Conservation (phyloP, 306 rosid species). For the Glycyrrhiza uralensis region DNA sequence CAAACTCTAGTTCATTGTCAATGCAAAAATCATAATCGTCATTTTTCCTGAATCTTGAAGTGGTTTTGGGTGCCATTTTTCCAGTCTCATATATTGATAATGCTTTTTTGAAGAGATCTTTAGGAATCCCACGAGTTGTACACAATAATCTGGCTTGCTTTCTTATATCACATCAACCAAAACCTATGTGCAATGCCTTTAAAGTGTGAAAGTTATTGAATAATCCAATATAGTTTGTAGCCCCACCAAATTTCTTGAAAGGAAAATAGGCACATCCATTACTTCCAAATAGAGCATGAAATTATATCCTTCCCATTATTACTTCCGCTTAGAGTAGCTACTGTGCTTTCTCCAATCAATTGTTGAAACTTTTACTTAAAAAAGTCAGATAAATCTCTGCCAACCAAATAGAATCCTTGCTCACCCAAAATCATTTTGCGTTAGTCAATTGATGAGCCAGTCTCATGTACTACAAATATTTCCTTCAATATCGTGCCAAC, state of each 20-base stretch:
- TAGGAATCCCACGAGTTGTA: slow-evolving; percentile 83
- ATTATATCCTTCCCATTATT: slow-evolving; percentile 87
- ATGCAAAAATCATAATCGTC: slow-evolving; percentile 75
- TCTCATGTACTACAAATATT: slow-evolving; percentile 79
- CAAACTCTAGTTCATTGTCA: slow-evolving; percentile 91
- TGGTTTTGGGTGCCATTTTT: slow-evolving; percentile 75
- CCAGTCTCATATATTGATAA: slow-evolving; percentile 76
- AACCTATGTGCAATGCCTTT: slow-evolving; percentile 92
- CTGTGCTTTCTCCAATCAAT: slow-evolving; percentile 58
- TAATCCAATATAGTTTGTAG: slow-evolving; percentile 94
- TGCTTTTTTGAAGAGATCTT: slow-evolving; percentile 59
- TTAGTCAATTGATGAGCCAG: slow-evolving; percentile 83
- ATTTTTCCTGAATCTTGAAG: slow-evolving; percentile 78
- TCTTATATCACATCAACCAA: slow-evolving; percentile 87
- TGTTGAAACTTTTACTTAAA: slow-evolving; percentile 67
- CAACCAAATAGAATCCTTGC: slow-evolving; percentile 85
- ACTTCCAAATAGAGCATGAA: slow-evolving; percentile 77
- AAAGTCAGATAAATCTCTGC: slow-evolving; percentile 52
- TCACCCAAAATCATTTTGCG: slow-evolving; percentile 87
- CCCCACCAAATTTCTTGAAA: slow-evolving; percentile 86
- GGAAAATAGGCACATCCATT: slow-evolving; percentile 85
- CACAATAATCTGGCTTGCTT: slow-evolving; percentile 79
- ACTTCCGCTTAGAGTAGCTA: slow-evolving; percentile 78
- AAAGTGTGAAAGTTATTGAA: slow-evolving; percentile 85
- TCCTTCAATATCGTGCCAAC: no score